Base-by-base conservation (phyloP, 306 rosid genomes). In the Trifolium repens region DNA sequence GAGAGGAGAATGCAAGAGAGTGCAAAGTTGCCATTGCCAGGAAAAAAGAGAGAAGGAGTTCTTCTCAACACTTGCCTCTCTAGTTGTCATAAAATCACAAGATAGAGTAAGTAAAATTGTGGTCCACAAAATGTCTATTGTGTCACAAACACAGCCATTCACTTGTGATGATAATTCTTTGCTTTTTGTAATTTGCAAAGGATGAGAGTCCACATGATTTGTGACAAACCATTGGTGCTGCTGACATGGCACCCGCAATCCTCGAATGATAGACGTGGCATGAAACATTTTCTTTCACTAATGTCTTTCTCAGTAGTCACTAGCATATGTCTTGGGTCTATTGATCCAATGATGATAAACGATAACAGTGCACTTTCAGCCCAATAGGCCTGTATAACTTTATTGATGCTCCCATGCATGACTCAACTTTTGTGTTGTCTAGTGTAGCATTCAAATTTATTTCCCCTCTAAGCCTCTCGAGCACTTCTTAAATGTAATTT, bases 61-160 rank as follows among this genome's bases (percentile, higher is more conserved):
- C 40, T 19, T 53, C 49, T 19, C 37, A 63, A 53, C 27, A 46
- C 5, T 17, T 44, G 17, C 17, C 9, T 61, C 67, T 68, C 67
- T 44, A n/a, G 35, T 39, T 13, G 60, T 4, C 67, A 43, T 24
- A 42, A 27, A 49, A 63, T 50, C 49, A 71, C 10, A 39, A 22
- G 19, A 49, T 8, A 19, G 57, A 46, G 78, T 1, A 43, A 46
- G 81, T 7, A 65, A 77, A 53, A 79, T 80, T 87, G 89, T 86
- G 96, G 96, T 71, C 34, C 76, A 22, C 78, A 78, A 76, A 68
- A 46, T 70, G 70, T 22, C n/a, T 72, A 86, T 83, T 63, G 97
- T 87, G 97, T 82, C 84, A 82, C 67, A 78, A 88, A 47, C 80
- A 83, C 76, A 88, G 54, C 98, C 98, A 88, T 78, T 83, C 98